phyloP scores from a whole-genome alignment of 2,329 filamentous ascomycete species.

The Exophiala alcalophila region DNA sequence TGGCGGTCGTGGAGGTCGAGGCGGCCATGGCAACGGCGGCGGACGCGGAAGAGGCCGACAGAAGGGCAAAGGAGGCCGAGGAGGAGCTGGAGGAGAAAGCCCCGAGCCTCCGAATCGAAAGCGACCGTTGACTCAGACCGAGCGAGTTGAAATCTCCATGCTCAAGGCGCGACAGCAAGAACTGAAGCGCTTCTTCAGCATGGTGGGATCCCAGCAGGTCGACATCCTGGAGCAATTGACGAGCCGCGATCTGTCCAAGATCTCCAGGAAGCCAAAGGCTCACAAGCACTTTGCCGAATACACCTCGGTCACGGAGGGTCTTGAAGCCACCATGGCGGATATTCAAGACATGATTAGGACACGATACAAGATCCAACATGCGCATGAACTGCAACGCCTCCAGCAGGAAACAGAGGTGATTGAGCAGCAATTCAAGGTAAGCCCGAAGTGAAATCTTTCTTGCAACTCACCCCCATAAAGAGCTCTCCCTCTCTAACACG shows the following conservation, averaged over 20 bases:
- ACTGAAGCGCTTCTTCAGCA: constrained; percentile 42
- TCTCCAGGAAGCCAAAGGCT: constrained; percentile 42
- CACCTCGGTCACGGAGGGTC: constrained; percentile 35
- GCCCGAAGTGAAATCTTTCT: constrained; percentile 4
- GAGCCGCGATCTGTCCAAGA: constrained; percentile 38
- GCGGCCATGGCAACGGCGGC: constrained; percentile 28
- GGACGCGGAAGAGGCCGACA: constrained; percentile 34
- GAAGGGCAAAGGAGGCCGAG: constrained; percentile 30
- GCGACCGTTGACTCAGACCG: constrained; percentile 23
- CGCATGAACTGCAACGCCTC: constrained; percentile 33
- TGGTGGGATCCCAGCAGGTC: constrained; percentile 41
- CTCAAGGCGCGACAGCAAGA: constrained; percentile 44
- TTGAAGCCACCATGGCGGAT: constrained; percentile 33
- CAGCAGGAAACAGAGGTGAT: constrained; percentile 36
- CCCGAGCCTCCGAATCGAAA: constrained; percentile 35
- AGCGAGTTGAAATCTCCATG: constrained; percentile 25
- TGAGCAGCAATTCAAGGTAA: constrained; percentile 33
- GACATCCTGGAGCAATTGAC: constrained; percentile 42
- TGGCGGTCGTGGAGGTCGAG: constrained; percentile 35
- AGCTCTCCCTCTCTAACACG: constrained; percentile 13
- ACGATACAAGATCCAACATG: constrained; percentile 37
- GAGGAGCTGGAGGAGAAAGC: constrained; percentile 29
- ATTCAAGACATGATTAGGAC: constrained; percentile 33
- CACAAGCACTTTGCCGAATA: constrained; percentile 42
- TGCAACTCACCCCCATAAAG: too few species aligned